Evolutionary conservation across 495 filamentous ascomycete genomes (phyloP).

Genomic region (Trichoderma gamsii): DNA sequence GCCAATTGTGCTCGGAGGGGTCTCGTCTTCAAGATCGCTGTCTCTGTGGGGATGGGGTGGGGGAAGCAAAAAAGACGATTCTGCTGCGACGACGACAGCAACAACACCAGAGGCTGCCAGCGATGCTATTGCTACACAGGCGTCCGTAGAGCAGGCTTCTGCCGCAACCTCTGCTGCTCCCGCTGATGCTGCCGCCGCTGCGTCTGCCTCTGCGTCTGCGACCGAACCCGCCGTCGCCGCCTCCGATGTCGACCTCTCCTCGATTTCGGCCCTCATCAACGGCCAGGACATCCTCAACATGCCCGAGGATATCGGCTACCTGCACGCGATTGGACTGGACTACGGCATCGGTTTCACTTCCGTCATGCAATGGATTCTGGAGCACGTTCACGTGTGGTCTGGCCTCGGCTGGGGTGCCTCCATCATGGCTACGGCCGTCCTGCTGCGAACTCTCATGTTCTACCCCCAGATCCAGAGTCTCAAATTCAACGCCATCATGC

Average conservation of each 20-base stretch:
- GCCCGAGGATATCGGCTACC: conserved; percentile 71
- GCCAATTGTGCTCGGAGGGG: conserved; percentile 6
- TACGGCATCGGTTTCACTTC: conserved; percentile 74
- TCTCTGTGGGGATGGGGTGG: conserved; percentile 2
- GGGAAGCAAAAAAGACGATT: conserved; percentile 10
- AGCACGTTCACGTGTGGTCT: conserved; percentile 69
- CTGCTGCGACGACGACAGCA: not conserved
- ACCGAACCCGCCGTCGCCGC: conserved; percentile 8
- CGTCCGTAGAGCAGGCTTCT: conserved; percentile 24
- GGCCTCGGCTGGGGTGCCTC: conserved; percentile 79
- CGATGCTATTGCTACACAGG: conserved; percentile 19
- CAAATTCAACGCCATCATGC: conserved; percentile 52
- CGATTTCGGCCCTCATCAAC: conserved; percentile 31
- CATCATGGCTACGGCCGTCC: conserved; percentile 56
- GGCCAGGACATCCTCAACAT: conserved; percentile 40
- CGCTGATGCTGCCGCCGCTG: conserved; percentile 15
- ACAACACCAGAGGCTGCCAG: conserved; percentile 14
- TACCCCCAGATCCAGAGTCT: conserved; percentile 54
- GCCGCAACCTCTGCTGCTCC: conserved; percentile 18
- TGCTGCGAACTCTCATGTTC: conserved; percentile 60
- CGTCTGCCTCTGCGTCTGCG: not conserved
- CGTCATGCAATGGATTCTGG: conserved; percentile 64
- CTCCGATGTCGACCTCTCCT: conserved; percentile 18
- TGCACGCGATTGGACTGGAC: conserved; percentile 76
- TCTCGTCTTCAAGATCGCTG: conserved; percentile 11